Conservation (phyloP, 2,329 filamentous ascomycete genomes). For the Clarireedia sp. region DNA sequence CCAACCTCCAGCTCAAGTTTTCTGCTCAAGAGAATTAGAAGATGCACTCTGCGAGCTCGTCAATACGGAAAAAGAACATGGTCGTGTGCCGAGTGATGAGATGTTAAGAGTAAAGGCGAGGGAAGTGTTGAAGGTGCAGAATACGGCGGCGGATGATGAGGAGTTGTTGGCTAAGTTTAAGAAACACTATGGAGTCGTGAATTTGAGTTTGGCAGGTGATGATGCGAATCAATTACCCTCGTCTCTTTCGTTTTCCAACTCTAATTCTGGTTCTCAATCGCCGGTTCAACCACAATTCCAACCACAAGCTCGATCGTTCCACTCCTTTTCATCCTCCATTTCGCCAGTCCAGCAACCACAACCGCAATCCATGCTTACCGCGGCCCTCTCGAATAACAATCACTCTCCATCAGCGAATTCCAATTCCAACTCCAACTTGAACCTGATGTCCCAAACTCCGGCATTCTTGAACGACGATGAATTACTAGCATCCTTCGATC, state of each 20-base stretch:
- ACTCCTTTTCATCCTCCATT: neutral
- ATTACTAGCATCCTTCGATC: constrained; percentile 17
- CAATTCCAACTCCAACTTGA: neutral
- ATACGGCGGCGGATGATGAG: constrained; percentile 47
- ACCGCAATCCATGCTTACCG: neutral
- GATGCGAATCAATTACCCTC: neutral
- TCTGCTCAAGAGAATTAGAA: constrained; percentile 53
- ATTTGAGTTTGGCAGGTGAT: neutral
- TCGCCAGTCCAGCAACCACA: neutral
- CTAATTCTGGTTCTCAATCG: neutral
- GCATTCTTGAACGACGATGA: constrained; percentile 15
- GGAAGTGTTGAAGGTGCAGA: constrained; percentile 38
- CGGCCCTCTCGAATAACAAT: neutral
- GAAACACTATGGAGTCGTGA: neutral
- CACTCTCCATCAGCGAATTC: neutral
- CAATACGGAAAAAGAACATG: constrained; percentile 33
- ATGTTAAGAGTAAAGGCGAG: constrained; percentile 40
- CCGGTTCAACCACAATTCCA: neutral
- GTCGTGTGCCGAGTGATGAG: constrained; percentile 41
- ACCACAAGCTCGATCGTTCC: neutral
- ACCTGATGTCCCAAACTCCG: neutral
- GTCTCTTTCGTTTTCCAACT: neutral
- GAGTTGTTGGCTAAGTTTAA: constrained; percentile 45
- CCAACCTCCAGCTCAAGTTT: constrained; percentile 42
- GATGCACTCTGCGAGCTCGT: constrained; percentile 44